phyloP scores from a whole-genome alignment of 2,329 filamentous ascomycete species.

The Ceratocystis ficicola region DNA sequence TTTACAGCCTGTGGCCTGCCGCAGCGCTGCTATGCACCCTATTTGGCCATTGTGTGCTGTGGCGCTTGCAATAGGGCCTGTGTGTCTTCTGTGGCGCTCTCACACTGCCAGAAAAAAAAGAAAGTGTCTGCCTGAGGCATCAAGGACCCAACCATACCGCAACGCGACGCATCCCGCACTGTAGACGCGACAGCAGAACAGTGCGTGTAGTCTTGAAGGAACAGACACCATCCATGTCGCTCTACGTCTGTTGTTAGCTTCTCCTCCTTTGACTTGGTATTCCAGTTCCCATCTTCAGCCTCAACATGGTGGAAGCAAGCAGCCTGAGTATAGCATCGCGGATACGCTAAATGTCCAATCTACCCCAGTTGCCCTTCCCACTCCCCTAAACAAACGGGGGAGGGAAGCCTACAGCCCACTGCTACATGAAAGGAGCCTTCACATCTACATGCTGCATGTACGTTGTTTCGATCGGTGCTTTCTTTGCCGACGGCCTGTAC shows the following conservation, averaged over 20 bases:
- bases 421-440: not conserved
- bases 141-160: not conserved
- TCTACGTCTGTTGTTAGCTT: not conserved
- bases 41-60: not conserved
- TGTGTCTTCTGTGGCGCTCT: not conserved
- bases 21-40: no score
- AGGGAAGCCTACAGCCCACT: no score
- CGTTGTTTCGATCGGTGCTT: not conserved
- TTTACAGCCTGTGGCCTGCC: no score
- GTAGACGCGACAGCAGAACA: constrained; percentile 2
- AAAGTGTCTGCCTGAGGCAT: constrained; percentile 20
- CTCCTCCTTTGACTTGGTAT: not conserved
- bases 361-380: no score
- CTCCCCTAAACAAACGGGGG: no score
- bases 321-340: no score
- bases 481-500: not conserved
- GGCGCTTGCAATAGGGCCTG: constrained; percentile 11
- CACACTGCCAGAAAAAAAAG: not conserved
- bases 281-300: not conserved
- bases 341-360: no score
- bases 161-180: constrained; percentile 9
- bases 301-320: not conserved
- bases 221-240: not conserved
- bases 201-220: constrained; percentile 1
- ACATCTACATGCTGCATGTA: not conserved